These are phyloP conservation scores for Neofusicoccum parvum DNA, from an alignment of 2,329 filamentous ascomycete genomes.

Conservation along the genomic window DNA sequence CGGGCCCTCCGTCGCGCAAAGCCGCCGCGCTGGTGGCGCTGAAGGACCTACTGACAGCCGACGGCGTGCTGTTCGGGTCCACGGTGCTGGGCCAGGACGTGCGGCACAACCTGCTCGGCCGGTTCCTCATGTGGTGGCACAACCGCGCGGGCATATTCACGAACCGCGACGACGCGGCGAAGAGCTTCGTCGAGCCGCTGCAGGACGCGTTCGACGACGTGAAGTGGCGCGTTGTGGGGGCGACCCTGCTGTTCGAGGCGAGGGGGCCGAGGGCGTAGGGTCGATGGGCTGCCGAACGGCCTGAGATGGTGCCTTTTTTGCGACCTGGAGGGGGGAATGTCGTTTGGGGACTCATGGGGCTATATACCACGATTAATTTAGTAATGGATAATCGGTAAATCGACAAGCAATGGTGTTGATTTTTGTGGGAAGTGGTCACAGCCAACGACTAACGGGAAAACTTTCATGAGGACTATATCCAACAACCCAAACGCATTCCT, in stretches of 20 bases:
- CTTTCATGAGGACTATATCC: too few species aligned
- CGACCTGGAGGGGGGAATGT: too few species aligned
- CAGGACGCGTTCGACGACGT: conserved; percentile 42
- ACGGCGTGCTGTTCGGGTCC: conserved; percentile 42
- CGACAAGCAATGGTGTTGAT: too few species aligned
- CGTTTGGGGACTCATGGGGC: too few species aligned
- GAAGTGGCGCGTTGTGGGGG: conserved; percentile 43
- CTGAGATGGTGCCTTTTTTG: too few species aligned
- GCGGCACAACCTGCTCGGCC: conserved; percentile 30
- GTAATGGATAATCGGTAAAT: too few species aligned
- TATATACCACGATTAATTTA: too few species aligned
- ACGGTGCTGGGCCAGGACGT: conserved; percentile 39
- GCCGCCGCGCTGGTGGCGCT: neutral
- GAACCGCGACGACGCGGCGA: conserved; percentile 42
- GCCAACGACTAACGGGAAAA: too few species aligned
- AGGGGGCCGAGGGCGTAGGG: conserved; percentile 26
- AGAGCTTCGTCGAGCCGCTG: conserved; percentile 40
- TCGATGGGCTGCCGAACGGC: too few species aligned
- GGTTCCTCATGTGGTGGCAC: conserved; percentile 34
- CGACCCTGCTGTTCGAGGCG: conserved; percentile 42
- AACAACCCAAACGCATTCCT: too few species aligned
- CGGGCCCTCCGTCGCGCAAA: conserved; percentile 30
- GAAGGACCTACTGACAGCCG: neutral
- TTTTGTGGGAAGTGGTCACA: too few species aligned
- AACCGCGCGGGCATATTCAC: conserved; percentile 43